Conservation (phyloP, 2,329 filamentous ascomycete species). For the Mycosphaerella arachidis region DNA sequence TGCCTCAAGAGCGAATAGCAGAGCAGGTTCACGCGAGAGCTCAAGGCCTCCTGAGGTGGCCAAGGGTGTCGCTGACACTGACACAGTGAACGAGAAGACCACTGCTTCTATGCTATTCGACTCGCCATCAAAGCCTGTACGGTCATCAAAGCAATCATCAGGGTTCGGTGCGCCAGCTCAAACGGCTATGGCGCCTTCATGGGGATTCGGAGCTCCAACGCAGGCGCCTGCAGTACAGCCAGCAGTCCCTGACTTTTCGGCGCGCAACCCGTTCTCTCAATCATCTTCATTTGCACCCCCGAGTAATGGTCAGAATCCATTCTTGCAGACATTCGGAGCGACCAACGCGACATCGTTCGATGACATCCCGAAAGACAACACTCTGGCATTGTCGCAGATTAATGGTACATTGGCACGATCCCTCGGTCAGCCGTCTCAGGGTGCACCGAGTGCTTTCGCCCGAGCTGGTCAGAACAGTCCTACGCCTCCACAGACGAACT, state of each 20-base stretch:
- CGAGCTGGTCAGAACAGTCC: slow-evolving; percentile 3
- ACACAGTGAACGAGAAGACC: neutral
- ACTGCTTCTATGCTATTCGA: neutral
- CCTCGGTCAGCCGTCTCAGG: slow-evolving; percentile 15
- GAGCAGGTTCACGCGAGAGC: slow-evolving; percentile 17
- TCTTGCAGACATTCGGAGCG: slow-evolving; percentile 10
- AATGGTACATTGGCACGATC: slow-evolving; percentile 20
- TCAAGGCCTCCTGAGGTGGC: neutral
- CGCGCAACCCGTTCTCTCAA: slow-evolving; percentile 15
- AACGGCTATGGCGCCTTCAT: neutral
- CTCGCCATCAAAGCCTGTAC: neutral
- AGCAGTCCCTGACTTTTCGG: neutral
- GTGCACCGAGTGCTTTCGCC: slow-evolving; percentile 6
- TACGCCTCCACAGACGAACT: slow-evolving; percentile 12
- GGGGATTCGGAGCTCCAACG: neutral
- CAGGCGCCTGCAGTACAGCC: neutral
- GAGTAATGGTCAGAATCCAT: slow-evolving; percentile 5
- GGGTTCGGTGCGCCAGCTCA: neutral
- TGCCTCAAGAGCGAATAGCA: slow-evolving; percentile 17
- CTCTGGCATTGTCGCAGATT: slow-evolving; percentile 22
- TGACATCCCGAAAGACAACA: slow-evolving; percentile 14
- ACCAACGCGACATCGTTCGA: neutral
- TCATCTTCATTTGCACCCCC: slow-evolving; percentile 10
- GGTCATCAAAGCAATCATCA: neutral
- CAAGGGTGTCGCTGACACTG: neutral